A percentile compares a stretch with the other conserved stretches of the same genome.
phyloP scores from a whole-genome alignment of 768 basidiomycete species.

The Serendipita indica region DNA sequence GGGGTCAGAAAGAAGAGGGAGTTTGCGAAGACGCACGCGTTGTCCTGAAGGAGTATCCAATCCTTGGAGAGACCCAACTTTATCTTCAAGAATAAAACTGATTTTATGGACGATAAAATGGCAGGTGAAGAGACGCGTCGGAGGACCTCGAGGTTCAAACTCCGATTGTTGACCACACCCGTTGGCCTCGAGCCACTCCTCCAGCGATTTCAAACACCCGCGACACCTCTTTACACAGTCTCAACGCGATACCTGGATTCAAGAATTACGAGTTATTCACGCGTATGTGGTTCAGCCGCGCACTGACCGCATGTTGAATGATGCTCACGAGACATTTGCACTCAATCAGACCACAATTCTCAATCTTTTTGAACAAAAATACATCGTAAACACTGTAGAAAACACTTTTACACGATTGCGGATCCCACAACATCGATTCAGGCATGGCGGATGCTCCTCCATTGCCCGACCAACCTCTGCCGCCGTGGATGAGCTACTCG shows the following conservation, averaged over 20 bases:
- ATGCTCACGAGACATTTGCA: background rate
- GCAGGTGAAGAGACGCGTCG: background rate
- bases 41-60: too few relatives aligned
- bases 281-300: background rate
- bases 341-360: background rate
- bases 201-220: background rate
- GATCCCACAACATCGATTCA: background rate
- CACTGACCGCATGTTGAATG: background rate
- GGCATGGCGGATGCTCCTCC: background rate
- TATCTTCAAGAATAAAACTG: background rate
- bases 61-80: too few relatives aligned
- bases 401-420: background rate
- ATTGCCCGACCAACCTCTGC: background rate
- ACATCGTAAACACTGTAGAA: background rate
- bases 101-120: background rate
- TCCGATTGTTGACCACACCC: background rate
- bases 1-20: too few relatives aligned
- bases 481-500: background rate
- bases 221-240: background rate
- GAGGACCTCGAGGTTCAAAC: background rate
- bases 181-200: background rate
- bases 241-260: background rate
- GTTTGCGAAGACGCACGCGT: too few relatives aligned
- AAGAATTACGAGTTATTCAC: background rate
- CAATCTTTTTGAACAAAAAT: background rate